Evolutionary conservation across 257 asterid species (phyloP).

Genomic region (Rubia yunnanensis): DNA sequence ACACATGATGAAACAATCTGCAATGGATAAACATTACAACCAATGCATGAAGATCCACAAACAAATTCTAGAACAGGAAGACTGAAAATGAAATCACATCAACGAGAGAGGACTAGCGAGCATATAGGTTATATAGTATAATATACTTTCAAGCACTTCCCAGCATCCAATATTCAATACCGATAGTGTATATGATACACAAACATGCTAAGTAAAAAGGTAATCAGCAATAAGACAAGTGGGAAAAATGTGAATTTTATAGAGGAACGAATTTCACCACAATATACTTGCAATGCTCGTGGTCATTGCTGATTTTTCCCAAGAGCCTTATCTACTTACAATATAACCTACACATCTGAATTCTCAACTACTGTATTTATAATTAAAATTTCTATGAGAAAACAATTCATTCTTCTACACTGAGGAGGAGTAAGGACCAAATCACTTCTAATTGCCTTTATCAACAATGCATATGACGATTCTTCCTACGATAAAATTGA

Average conservation of each 20-base stretch:
- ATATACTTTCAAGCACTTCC: not conserved
- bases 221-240: not conserved
- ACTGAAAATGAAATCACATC: not conserved
- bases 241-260: too few relatives aligned
- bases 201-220: not conserved
- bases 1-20: slow-evolving; percentile 90
- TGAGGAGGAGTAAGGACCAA: too few relatives aligned
- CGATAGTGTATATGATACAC: not conserved
- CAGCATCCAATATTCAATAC: not conserved
- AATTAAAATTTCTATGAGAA: not conserved
- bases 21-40: slow-evolving; percentile 6
- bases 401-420: not conserved
- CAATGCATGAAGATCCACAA: not conserved
- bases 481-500: not conserved
- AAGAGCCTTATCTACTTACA: not conserved
- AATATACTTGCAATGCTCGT: too few relatives aligned
- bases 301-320: not conserved
- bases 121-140: too few relatives aligned
- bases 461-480: not conserved
- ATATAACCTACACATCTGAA: not conserved
- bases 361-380: not conserved
- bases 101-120: not conserved
- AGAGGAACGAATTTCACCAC: not conserved
- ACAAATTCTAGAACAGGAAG: not conserved
- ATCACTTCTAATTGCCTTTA: not conserved